Evolutionary conservation across 2,329 filamentous ascomycete species (phyloP).

Genomic region (Scopulariopsis brevicaulis): DNA sequence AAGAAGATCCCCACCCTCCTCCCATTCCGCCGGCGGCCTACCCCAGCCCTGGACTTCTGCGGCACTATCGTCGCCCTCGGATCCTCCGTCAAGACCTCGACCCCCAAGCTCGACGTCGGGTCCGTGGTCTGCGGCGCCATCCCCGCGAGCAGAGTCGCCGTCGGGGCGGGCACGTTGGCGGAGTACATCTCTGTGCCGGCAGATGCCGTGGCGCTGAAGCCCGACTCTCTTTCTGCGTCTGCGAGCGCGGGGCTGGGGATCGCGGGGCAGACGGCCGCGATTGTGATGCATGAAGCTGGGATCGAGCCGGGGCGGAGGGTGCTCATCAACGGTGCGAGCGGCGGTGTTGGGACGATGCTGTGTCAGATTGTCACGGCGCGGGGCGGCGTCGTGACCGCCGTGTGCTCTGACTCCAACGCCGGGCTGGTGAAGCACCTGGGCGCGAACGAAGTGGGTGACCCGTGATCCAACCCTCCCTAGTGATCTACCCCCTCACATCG

Average conservation of each 20-base stretch:
- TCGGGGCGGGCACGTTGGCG: slow-evolving; percentile 19
- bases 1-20: slow-evolving; percentile 15
- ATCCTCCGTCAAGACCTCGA: slow-evolving; percentile 6
- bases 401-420: slow-evolving; percentile 13
- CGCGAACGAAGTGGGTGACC: slow-evolving; percentile 11
- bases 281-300: slow-evolving; percentile 13
- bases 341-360: slow-evolving; percentile 12
- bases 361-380: slow-evolving; percentile 11
- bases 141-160: slow-evolving; percentile 12
- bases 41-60: slow-evolving; percentile 20
- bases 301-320: slow-evolving; percentile 11
- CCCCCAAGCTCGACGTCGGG: slow-evolving; percentile 11
- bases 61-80: slow-evolving; percentile 19
- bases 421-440: slow-evolving; percentile 11
- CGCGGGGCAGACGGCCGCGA: slow-evolving; percentile 20
- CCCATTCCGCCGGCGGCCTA: slow-evolving; percentile 17
- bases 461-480: background rate
- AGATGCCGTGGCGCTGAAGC: slow-evolving; percentile 15
- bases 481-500: background rate
- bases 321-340: slow-evolving; percentile 14
- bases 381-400: slow-evolving; percentile 11
- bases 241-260: slow-evolving; percentile 20
- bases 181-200: slow-evolving; percentile 21
- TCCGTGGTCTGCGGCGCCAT: slow-evolving; percentile 18
- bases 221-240: slow-evolving; percentile 9